These are phyloP conservation scores for Penicillium aurantiogriseum DNA, from an alignment of 2,329 filamentous ascomycete species.

Conservation along the genomic window DNA sequence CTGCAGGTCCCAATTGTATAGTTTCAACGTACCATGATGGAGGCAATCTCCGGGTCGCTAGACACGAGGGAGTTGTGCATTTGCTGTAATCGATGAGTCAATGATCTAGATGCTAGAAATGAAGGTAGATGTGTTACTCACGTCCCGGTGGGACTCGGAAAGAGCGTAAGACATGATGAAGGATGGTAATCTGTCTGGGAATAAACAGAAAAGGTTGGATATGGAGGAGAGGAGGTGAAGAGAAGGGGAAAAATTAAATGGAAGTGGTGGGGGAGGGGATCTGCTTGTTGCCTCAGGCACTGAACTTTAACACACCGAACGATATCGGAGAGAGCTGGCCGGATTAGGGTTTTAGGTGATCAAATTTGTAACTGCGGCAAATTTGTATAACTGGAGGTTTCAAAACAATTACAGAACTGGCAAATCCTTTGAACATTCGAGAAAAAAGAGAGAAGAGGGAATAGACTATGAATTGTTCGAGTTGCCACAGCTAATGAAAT, in stretches of 20 bases:
- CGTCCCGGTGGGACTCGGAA: slow-evolving; percentile 64
- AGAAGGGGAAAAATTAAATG: slow-evolving; percentile 17
- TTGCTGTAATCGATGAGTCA: slow-evolving; percentile 61
- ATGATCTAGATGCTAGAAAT: slow-evolving; percentile 17
- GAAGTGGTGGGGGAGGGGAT: slow-evolving; percentile 25
- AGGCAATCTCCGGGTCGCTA: slow-evolving; percentile 87
- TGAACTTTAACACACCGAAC: not conserved
- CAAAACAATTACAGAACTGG: not conserved
- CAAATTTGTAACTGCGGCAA: not conserved
- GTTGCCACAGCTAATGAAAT: not conserved
- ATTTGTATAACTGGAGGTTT: not conserved
- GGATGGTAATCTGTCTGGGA: slow-evolving; percentile 12
- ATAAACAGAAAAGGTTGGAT: slow-evolving; percentile 7
- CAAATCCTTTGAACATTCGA: not conserved
- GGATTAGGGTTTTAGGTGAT: slow-evolving; percentile 6
- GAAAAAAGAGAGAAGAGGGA: not conserved
- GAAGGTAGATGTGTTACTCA: slow-evolving; percentile 40
- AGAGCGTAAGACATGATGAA: slow-evolving; percentile 59
- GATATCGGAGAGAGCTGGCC: slow-evolving; percentile 11
- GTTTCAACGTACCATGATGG: slow-evolving; percentile 79
- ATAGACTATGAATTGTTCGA: not conserved
- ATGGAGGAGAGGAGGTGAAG: slow-evolving; percentile 7
- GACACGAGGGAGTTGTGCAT: slow-evolving; percentile 93
- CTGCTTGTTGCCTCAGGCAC: slow-evolving; percentile 20
- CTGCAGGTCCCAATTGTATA: not conserved